Percentiles rank a stretch among this genome's conserved stretches.
These are phyloP conservation scores for Alternaria longipes DNA, from an alignment of 2,329 filamentous ascomycete species.

Conservation along the genomic window DNA sequence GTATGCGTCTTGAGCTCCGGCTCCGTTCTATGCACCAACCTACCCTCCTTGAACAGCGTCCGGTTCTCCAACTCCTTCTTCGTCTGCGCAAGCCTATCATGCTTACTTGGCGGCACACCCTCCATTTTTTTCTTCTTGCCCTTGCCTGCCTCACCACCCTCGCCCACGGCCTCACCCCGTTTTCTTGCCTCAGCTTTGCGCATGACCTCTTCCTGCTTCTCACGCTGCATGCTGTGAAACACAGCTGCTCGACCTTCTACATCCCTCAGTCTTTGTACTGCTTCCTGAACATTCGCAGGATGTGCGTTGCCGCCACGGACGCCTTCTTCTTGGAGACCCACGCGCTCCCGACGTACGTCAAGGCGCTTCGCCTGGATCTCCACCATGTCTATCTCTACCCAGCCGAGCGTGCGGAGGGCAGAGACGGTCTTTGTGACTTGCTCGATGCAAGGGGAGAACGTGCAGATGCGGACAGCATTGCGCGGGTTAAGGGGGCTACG, in stretches of 20 bases:
- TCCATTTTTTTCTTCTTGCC: conserved; percentile 31
- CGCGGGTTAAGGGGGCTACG: conserved; percentile 72
- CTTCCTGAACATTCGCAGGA: conserved; percentile 80
- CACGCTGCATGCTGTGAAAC: conserved; percentile 63
- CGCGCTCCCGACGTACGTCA: conserved; percentile 81
- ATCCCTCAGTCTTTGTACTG: conserved; percentile 74
- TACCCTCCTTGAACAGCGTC: conserved; percentile 73
- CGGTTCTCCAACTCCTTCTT: conserved; percentile 46
- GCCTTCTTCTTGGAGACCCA: conserved; percentile 76
- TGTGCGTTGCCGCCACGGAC: conserved; percentile 72
- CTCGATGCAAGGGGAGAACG: conserved; percentile 96
- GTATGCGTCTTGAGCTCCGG: conserved; percentile 94
- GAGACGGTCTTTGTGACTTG: conserved; percentile 90
- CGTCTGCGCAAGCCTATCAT: conserved; percentile 40
- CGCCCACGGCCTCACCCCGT: conserved; percentile 38
- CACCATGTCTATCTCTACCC: conserved; percentile 93
- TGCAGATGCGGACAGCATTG: conserved; percentile 82
- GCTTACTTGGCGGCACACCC: conserved; percentile 40
- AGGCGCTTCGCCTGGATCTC: conserved; percentile 83
- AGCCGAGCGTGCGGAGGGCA: conserved; percentile 79
- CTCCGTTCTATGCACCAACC: conserved; percentile 81
- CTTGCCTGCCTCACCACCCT: conserved; percentile 24
- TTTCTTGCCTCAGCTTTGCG: conserved; percentile 48
- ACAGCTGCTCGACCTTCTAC: conserved; percentile 75
- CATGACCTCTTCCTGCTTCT: conserved; percentile 57